Base-by-base conservation (phyloP, 805 yeast species). In the Wickerhamiella nectarea region DNA sequence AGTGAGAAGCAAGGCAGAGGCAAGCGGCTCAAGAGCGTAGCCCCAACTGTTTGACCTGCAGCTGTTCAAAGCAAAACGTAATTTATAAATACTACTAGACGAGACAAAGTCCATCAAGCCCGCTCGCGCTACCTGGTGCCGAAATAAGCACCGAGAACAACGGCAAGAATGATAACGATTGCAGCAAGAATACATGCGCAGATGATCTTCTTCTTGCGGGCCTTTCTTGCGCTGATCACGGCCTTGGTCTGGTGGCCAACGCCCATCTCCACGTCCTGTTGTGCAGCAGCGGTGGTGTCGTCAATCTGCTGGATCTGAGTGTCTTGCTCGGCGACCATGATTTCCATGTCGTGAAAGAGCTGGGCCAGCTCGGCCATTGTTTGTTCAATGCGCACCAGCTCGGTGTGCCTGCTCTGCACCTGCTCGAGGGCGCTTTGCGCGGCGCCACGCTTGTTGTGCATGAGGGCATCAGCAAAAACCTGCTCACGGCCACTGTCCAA, bases 311-410 rank as follows among this genome's bases (percentile, higher is more conserved):
- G 82, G 52, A 91, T 79, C 49, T 80, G 77, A 54, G 76, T 85
- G 63, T 87, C 95, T 68, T 91, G 97, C 66, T 87, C 95, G 52
- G 89, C 85, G 39, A 89, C 96, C 65, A 91, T 70, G 58, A 83
- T 83, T 66, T 91, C 96, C 91, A 91, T 84, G 61, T 91, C 97
- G 57, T 80, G 81, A 69, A 91, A 86, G 61, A 91, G 74, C 68
- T 84, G 94, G 35, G 93, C 83, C 64, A 91, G 75, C 65, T 91
- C 98, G 24, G 89, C 84, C 82, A 91, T 86, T 47, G 95, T 80
- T 66, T 83, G 78, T 66, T 89, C 97, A 64, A 91, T 80, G 68
- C 84, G 83, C 67, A 84, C 81, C 58, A 91, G 76, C 67, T 91
- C 97, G 60, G 81, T 79, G 68, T 91, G 97, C 68, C 98, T 79